These are phyloP conservation scores for Annulohypoxylon moriforme DNA, from an alignment of 495 filamentous ascomycete genomes.

Conservation along the genomic window DNA sequence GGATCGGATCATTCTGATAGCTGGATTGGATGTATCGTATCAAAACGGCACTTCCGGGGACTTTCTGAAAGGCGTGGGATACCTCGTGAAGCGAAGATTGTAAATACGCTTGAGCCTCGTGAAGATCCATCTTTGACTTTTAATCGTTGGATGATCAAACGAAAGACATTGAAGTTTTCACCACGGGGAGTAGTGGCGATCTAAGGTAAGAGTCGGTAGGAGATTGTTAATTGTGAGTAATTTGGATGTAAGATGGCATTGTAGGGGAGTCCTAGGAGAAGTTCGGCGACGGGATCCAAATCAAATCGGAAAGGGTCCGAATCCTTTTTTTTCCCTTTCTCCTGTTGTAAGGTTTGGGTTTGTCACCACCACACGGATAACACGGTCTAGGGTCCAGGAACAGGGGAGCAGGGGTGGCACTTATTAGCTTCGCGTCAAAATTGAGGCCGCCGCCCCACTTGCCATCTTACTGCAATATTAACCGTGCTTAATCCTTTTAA, in stretches of 20 bases:
- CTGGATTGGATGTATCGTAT: conserved; percentile 95
- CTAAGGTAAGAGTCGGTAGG: conserved; percentile 9
- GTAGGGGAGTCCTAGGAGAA: conserved; percentile 18
- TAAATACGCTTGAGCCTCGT: conserved; percentile 79
- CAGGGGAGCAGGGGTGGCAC: too few relatives aligned
- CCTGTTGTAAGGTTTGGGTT: not conserved
- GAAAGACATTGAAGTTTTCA: conserved; percentile 17
- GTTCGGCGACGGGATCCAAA: conserved; percentile 16
- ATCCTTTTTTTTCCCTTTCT: not conserved
- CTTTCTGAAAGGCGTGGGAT: conserved; percentile 79
- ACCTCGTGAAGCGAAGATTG: conserved; percentile 73
- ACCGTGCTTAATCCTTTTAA: not conserved
- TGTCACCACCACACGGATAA: conserved; percentile 1
- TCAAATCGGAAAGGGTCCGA: conserved; percentile 31
- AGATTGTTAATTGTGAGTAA: conserved; percentile 12
- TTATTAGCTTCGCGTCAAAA: conserved; percentile 13
- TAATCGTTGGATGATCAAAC: conserved; percentile 2
- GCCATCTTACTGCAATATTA: conserved; percentile 1
- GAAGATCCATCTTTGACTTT: conserved; percentile 74
- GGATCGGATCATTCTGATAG: conserved; percentile 96
- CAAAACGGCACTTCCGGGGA: conserved; percentile 94
- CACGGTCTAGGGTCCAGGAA: conserved; percentile 5
- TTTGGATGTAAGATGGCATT: conserved; percentile 28
- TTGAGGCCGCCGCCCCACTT: conserved; percentile 12
- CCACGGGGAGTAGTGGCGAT: conserved; percentile 10